phyloP scores from a whole-genome alignment of 139 green algal species.

The Chlorella sp. region DNA sequence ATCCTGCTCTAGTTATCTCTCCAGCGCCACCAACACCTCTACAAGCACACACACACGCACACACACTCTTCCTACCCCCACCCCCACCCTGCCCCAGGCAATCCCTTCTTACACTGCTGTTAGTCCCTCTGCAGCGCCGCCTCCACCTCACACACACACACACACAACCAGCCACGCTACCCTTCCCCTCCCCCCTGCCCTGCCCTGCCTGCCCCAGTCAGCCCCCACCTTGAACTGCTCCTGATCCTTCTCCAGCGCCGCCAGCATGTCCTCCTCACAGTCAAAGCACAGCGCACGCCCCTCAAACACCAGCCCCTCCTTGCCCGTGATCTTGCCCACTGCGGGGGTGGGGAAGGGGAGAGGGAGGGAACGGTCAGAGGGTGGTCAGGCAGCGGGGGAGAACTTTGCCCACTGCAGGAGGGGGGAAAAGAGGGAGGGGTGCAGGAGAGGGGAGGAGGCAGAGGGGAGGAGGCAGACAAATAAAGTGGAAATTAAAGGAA shows the following conservation, averaged over 20 bases:
- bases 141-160: too few species aligned
- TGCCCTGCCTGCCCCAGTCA: neutral
- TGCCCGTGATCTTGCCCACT: slow-evolving; percentile 99
- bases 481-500: too few species aligned
- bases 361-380: neutral
- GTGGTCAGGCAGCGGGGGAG: neutral
- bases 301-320: slow-evolving; percentile 74
- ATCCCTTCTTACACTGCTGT: too few species aligned
- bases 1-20: too few species aligned
- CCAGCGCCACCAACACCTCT: too few species aligned
- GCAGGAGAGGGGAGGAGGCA: neutral
- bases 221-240: slow-evolving; percentile 70
- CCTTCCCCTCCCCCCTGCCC: neutral
- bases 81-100: too few species aligned
- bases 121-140: too few species aligned
- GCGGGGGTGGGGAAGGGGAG: neutral
- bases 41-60: too few species aligned
- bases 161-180: slow-evolving; percentile 18
- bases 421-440: neutral
- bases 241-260: slow-evolving; percentile 80
- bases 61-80: too few species aligned
- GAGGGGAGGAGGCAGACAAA: too few species aligned
- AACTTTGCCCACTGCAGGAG: too few species aligned
- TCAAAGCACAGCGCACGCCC: slow-evolving; percentile 91
- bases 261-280: slow-evolving; percentile 96